Percentiles rank a stretch among this genome's conserved stretches.
phyloP scores from a whole-genome alignment of 306 rosid species.

The Adenanthera pavonina region DNA sequence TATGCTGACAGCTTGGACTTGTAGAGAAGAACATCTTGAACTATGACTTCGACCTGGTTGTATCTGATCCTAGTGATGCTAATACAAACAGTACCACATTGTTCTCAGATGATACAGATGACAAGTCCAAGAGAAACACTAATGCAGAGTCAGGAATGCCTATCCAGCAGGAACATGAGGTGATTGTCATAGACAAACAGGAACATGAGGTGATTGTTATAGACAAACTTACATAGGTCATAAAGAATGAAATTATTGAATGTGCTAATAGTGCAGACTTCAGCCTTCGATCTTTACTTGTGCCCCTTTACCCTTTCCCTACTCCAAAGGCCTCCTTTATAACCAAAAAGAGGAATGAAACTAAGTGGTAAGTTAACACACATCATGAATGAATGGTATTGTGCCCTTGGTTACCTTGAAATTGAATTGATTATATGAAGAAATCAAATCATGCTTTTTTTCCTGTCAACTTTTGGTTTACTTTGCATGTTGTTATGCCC shows the following conservation, averaged over 20 bases:
- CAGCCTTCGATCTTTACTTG: not conserved
- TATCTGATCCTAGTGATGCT: constrained; percentile 91
- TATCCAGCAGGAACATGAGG: constrained; percentile 71
- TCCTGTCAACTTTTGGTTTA: not conserved
- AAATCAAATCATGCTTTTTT: not conserved
- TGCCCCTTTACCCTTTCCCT: not conserved
- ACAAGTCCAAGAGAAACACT: constrained; percentile 58
- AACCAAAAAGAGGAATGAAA: not conserved
- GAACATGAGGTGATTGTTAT: constrained; percentile 70
- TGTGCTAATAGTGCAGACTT: not conserved
- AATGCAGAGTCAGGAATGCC: constrained; percentile 67
- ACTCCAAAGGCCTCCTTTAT: not conserved
- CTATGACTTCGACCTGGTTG: constrained; percentile 79
- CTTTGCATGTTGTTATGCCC: constrained; percentile 9
- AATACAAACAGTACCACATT: constrained; percentile 89
- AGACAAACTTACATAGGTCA: not conserved
- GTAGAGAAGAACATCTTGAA: constrained; percentile 81
- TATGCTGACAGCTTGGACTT: constrained; percentile 90
- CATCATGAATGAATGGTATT: not conserved
- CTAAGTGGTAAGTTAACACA: not conserved
- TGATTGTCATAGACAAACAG: constrained; percentile 38
- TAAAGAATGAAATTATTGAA: constrained; percentile 1
- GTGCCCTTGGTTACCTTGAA: not conserved
- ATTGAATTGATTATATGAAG: not conserved
- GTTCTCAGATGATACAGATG: constrained; percentile 97